Evolutionary conservation across 129 eudicot genomes (phyloP).

Genomic region (Escallonia rubra): DNA sequence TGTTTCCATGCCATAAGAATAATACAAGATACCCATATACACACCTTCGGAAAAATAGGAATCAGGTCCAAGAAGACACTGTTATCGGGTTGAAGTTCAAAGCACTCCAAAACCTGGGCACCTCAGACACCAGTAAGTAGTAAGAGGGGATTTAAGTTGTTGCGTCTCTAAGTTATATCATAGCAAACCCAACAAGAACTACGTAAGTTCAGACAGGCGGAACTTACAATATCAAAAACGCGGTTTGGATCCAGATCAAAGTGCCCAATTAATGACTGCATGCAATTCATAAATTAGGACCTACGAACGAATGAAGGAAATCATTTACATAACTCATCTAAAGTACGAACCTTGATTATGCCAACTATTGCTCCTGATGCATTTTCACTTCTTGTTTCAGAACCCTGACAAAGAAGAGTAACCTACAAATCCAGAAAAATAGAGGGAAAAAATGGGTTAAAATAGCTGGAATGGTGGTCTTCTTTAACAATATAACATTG

Average conservation of each 20-base stretch:
- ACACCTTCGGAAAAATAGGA: constrained; percentile 97
- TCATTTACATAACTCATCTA: constrained; percentile 6
- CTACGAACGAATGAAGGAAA: neutral
- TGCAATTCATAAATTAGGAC: constrained; percentile 20
- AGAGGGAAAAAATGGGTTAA: neutral
- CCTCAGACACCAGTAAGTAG: constrained; percentile 7
- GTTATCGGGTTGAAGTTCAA: constrained; percentile 88
- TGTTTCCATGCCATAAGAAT: neutral
- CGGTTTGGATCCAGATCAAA: constrained; percentile 99
- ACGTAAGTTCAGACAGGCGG: neutral
- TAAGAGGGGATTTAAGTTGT: neutral
- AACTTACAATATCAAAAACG: constrained; percentile 95
- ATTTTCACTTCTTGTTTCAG: constrained; percentile 52
- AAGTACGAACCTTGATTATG: constrained; percentile 71
- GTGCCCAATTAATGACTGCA: constrained; percentile 98
- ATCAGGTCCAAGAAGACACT: constrained; percentile 79
- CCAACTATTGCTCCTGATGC: constrained; percentile 90
- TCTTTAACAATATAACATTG: too few relatives aligned
- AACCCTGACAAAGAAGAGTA: constrained; percentile 91
- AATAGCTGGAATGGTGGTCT: too few relatives aligned
- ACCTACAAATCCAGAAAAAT: constrained; percentile 40
- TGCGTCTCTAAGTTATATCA: neutral
- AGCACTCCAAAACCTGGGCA: constrained; percentile 89
- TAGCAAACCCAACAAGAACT: neutral
- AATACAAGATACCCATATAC: neutral